A percentile compares a stretch with the other conserved stretches of the same genome.
Evolutionary conservation across 306 rosid species (phyloP).

Genomic region (Trifolium subterraneum): DNA sequence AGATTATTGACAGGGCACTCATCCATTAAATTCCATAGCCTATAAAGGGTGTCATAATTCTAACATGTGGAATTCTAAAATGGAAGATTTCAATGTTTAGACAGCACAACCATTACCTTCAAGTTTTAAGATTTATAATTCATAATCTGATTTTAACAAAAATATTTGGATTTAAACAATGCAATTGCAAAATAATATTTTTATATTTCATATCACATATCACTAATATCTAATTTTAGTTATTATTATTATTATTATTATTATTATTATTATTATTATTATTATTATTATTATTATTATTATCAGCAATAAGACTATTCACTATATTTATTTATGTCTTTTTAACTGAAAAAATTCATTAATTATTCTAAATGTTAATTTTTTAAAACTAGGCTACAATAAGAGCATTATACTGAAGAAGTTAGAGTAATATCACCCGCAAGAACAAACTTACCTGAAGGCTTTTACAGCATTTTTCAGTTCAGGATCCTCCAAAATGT

Average conservation of each 20-base stretch:
- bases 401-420: conserved; percentile 14
- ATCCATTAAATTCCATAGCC: neutral
- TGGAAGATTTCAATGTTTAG: too few relatives aligned
- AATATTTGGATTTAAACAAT: conserved; percentile 13
- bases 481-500: conserved; percentile 81
- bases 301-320: neutral
- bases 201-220: conserved; percentile 8
- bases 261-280: too few relatives aligned
- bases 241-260: too few relatives aligned
- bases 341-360: neutral
- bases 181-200: neutral
- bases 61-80: neutral
- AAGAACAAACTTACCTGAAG: conserved; percentile 62
- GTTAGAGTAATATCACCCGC: conserved; percentile 17
- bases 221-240: neutral
- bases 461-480: conserved; percentile 88
- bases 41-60: neutral
- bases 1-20: neutral
- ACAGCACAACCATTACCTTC: conserved; percentile 9
- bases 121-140: conserved; percentile 23
- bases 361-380: conserved; percentile 2
- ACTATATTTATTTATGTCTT: neutral
- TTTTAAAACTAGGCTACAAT: neutral
- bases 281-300: too few relatives aligned
- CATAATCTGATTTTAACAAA: conserved; percentile 3